Evolutionary conservation across 2,329 filamentous ascomycete genomes (phyloP).

Genomic region (Alternaria gansuensis): DNA sequence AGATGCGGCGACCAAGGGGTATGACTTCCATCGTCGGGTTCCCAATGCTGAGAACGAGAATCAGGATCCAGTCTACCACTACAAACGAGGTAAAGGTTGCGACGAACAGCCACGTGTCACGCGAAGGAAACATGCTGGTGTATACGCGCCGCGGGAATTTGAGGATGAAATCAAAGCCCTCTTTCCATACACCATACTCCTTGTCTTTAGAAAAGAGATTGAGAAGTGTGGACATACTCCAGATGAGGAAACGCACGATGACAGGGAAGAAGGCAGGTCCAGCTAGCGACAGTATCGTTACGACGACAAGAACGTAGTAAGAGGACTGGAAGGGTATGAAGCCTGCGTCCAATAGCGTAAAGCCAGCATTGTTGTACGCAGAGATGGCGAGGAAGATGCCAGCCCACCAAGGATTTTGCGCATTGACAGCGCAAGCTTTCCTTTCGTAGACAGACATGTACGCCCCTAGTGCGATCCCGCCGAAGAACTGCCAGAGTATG

Average conservation of each 20-base stretch:
- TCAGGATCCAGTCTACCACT: constrained; percentile 32
- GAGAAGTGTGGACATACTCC: constrained; percentile 31
- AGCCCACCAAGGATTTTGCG: constrained; percentile 33
- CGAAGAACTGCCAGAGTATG: constrained; percentile 33
- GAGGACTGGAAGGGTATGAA: constrained; percentile 35
- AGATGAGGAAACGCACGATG: constrained; percentile 31
- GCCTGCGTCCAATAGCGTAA: constrained; percentile 33
- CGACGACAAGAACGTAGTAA: constrained; percentile 31
- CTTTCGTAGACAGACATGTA: constrained; percentile 33
- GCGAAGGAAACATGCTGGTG: constrained; percentile 35
- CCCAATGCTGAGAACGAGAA: constrained; percentile 32
- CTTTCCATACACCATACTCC: constrained; percentile 37
- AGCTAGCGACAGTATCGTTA: constrained; percentile 32
- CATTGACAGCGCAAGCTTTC: constrained; percentile 32
- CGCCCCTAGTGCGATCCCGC: constrained; percentile 32
- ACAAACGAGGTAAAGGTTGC: constrained; percentile 32
- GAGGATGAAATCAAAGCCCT: constrained; percentile 35
- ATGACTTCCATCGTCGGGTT: constrained; percentile 36
- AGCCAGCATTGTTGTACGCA: constrained; percentile 33
- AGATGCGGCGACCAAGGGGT: constrained; percentile 31
- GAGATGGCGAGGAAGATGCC: constrained; percentile 27
- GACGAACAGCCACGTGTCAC: constrained; percentile 34
- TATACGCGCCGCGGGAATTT: constrained; percentile 31
- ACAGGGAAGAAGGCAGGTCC: constrained; percentile 33
- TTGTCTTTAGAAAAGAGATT: constrained; percentile 29